These are phyloP conservation scores for Strigomonas galati DNA, from an alignment of 208 protist genomes.

Conservation along the genomic window DNA sequence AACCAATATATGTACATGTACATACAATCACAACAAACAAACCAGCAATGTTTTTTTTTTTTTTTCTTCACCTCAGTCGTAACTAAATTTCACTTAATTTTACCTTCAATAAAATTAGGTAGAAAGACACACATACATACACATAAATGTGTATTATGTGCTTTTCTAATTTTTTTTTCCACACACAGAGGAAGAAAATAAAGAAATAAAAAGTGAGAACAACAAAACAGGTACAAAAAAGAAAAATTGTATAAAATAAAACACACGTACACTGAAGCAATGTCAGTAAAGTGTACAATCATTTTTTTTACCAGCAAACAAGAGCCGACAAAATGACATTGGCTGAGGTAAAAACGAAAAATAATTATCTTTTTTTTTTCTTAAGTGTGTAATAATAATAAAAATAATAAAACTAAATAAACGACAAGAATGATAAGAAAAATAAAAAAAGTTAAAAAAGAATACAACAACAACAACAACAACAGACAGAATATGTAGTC, in stretches of 20 bases:
- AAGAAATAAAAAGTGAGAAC: slow-evolving; percentile 3
- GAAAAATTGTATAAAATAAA: neutral
- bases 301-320: too few relatives aligned
- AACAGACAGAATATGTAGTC: too few relatives aligned
- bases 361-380: neutral
- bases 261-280: too few relatives aligned
- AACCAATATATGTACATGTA: neutral
- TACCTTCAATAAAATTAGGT: neutral
- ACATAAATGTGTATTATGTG: too few relatives aligned
- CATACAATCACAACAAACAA: neutral
- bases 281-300: too few relatives aligned
- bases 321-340: too few relatives aligned
- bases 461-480: neutral
- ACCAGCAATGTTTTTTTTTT: slow-evolving; percentile 11
- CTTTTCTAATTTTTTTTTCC: neutral
- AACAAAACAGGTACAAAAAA: slow-evolving; percentile 1
- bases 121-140: neutral
- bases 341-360: too few relatives aligned
- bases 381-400: slow-evolving; percentile 2
- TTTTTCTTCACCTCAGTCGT: slow-evolving; percentile 10
- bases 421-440: neutral
- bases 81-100: slow-evolving; percentile 9
- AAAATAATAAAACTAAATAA: neutral
- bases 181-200: neutral
- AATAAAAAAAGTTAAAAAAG: neutral